Evolutionary conservation across 495 filamentous ascomycete species (phyloP).

Genomic region (Darksidea phi): DNA sequence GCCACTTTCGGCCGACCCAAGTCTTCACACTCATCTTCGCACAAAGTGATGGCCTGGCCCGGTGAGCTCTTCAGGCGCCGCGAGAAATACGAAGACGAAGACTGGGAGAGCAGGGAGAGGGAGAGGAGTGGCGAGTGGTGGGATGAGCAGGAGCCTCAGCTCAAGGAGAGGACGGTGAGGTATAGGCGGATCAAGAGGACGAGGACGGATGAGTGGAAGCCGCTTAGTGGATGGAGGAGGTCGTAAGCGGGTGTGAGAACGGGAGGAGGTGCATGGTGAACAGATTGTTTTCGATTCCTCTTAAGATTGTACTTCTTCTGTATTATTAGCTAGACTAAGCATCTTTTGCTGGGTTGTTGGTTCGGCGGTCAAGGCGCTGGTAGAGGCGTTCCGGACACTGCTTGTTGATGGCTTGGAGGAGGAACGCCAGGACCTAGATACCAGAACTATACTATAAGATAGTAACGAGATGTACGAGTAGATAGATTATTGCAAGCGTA

Average conservation of each 20-base stretch:
- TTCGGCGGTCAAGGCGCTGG: no score
- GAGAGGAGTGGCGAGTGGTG: background rate
- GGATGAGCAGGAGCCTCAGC: constrained; percentile 8
- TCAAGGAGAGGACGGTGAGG: constrained; percentile 8
- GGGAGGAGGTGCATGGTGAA: background rate
- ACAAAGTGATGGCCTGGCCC: constrained; percentile 8
- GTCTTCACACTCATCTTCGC: background rate
- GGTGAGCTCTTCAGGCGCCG: constrained; percentile 16
- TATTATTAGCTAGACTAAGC: no score
- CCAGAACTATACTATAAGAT: no score
- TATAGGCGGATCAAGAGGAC: constrained; percentile 20
- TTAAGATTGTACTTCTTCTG: no score
- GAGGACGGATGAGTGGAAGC: constrained; percentile 27
- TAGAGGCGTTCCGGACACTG: no score
- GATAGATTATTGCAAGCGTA: no score
- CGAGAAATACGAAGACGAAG: constrained; percentile 12
- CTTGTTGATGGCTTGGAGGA: no score
- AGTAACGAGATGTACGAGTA: no score
- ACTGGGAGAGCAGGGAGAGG: constrained; percentile 20
- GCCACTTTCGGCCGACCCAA: constrained; percentile 10
- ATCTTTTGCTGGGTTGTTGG: no score
- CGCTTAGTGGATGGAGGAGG: constrained; percentile 20
- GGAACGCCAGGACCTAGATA: no score
- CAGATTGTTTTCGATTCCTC: no score
- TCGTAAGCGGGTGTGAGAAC: constrained; percentile 2